Conservation (phyloP, 1,284 basidiomycete species). For the Trametes versicolor region DNA sequence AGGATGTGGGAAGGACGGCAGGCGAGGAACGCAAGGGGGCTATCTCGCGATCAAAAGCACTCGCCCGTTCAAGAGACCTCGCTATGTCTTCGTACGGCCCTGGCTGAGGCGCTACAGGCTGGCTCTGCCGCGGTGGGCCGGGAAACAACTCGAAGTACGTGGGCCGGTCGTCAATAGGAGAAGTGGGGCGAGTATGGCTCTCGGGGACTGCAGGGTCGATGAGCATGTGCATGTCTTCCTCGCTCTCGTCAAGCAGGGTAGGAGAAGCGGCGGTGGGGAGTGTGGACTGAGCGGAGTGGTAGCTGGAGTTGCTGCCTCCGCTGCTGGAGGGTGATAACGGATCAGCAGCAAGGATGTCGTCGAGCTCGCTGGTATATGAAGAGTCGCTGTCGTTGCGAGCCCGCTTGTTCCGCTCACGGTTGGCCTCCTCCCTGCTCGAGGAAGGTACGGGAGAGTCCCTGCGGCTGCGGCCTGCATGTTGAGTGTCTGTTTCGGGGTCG, state of each 20-base stretch:
- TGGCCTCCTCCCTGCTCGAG: constrained; percentile 11
- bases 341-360: constrained; percentile 23
- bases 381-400: constrained; percentile 31
- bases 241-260: constrained; percentile 3
- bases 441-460: constrained; percentile 10
- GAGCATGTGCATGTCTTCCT: constrained; percentile 10
- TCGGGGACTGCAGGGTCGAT: constrained; percentile 5
- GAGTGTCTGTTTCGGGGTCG: constrained; percentile 15
- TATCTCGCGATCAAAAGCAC: constrained; percentile 32
- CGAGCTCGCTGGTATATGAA: constrained; percentile 27
- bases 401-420: constrained; percentile 33
- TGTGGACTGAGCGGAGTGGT: constrained; percentile 29
- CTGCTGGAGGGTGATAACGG: constrained; percentile 28
- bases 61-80: constrained; percentile 24
- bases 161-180: neutral
- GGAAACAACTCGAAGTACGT: constrained; percentile 13
- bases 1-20: constrained; percentile 5
- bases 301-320: constrained; percentile 30
- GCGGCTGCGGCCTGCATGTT: constrained; percentile 7
- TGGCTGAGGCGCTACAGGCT: neutral
- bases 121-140: constrained; percentile 2
- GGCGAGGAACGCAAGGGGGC: constrained; percentile 28
- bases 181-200: neutral
- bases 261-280: constrained; percentile 20
- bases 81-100: constrained; percentile 15